Evolutionary conservation across 2,329 filamentous ascomycete genomes (phyloP).

Genomic region (Stachybotrys elegans): DNA sequence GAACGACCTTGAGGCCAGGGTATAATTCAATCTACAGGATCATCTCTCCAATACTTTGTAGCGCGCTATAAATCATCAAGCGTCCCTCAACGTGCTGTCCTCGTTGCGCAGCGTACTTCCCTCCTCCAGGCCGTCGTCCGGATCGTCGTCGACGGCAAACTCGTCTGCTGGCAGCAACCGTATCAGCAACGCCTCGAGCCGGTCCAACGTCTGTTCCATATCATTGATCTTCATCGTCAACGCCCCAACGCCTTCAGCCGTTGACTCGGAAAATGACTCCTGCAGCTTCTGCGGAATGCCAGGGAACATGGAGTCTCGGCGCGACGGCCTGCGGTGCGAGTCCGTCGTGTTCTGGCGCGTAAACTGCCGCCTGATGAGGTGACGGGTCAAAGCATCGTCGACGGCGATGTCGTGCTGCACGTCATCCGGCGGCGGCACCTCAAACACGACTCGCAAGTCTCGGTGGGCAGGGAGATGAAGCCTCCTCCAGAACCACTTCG

Average conservation of each 20-base stretch:
- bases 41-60: too few species aligned
- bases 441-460: conserved; percentile 69
- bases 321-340: conserved; percentile 29
- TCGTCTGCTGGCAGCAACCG: conserved; percentile 28
- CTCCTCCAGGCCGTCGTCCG: conserved; percentile 21
- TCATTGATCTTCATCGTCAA: conserved; percentile 38
- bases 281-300: conserved; percentile 43
- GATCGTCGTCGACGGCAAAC: conserved; percentile 15
- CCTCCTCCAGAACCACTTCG: conserved; percentile 58
- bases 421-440: conserved; percentile 61
- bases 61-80: too few species aligned
- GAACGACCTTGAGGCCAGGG: too few species aligned
- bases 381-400: conserved; percentile 53
- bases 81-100: conserved; percentile 10
- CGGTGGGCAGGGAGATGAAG: conserved; percentile 66
- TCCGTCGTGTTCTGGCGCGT: conserved; percentile 38
- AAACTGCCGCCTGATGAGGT: conserved; percentile 54
- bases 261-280: conserved; percentile 37
- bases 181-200: conserved; percentile 43
- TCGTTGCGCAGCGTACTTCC: conserved; percentile 21
- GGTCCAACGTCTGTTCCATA: conserved; percentile 44
- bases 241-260: conserved; percentile 36
- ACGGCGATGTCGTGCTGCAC: conserved; percentile 52
- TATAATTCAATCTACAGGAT: too few species aligned
- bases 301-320: conserved; percentile 54